These are phyloP conservation scores for Mycena maculata DNA, from an alignment of 768 basidiomycete species.

Conservation along the genomic window DNA sequence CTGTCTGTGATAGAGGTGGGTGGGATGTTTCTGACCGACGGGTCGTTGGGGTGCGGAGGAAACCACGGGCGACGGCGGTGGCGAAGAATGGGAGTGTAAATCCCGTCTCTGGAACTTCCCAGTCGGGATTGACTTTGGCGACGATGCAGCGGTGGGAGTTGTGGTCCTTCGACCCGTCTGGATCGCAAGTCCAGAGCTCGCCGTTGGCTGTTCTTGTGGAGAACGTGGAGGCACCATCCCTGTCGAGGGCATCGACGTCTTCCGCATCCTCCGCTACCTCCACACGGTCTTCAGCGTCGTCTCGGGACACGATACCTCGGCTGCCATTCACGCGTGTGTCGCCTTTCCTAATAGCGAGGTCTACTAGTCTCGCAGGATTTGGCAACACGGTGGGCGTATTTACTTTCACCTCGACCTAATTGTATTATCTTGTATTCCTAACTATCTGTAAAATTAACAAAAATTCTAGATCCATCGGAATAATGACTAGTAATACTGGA, in stretches of 20 bases:
- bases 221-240: constrained; percentile 32
- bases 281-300: constrained; percentile 28
- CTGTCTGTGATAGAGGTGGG: constrained; percentile 77
- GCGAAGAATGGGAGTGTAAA: constrained; percentile 42
- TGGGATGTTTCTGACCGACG: constrained; percentile 75
- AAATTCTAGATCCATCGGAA: neutral
- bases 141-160: constrained; percentile 86
- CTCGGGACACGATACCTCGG: constrained; percentile 56
- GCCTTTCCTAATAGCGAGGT: constrained; percentile 62
- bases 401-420: constrained; percentile 42
- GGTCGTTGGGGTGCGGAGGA: constrained; percentile 78
- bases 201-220: constrained; percentile 60
- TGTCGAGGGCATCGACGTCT: constrained; percentile 36
- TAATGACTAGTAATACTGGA: no score
- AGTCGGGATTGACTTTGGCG: constrained; percentile 65
- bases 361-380: constrained; percentile 75
- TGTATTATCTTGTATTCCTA: constrained; percentile 24
- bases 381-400: constrained; percentile 82
- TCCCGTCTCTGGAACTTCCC: constrained; percentile 14
- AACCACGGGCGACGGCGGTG: constrained; percentile 56
- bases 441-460: constrained; percentile 3
- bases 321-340: constrained; percentile 86
- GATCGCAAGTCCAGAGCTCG: constrained; percentile 60
- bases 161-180: constrained; percentile 78
- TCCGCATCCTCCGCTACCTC: constrained; percentile 35